Percentiles rank a stretch among this genome's conserved stretches.
Conservation (phyloP, 2,329 filamentous ascomycete genomes). For the Coniella vitis region DNA sequence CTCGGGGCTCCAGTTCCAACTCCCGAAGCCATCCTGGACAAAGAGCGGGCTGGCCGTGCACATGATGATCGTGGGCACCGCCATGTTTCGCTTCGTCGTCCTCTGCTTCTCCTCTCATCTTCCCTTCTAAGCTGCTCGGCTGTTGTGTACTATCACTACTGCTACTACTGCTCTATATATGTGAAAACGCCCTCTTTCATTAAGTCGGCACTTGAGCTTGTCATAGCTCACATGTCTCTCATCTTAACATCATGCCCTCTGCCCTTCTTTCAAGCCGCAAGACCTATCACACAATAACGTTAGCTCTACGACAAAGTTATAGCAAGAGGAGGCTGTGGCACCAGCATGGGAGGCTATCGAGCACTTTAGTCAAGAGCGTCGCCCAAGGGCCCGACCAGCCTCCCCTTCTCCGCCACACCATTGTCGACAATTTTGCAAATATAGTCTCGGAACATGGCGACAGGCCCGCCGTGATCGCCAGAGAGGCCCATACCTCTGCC, state of each 20-base stretch:
- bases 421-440: conserved; percentile 64
- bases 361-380: conserved; percentile 6
- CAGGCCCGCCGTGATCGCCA: conserved; percentile 49
- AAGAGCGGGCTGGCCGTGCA: too few species aligned
- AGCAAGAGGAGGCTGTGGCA: neutral
- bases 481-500: conserved; percentile 37
- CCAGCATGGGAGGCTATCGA: conserved; percentile 4
- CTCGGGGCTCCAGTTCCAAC: too few species aligned
- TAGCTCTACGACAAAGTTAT: neutral
- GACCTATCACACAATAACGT: neutral
- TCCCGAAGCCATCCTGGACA: too few species aligned
- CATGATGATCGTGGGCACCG: too few species aligned
- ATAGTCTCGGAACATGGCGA: conserved; percentile 61
- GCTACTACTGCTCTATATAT: too few species aligned
- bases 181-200: too few species aligned
- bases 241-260: neutral
- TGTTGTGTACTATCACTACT: too few species aligned
- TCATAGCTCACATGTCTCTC: too few species aligned
- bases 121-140: too few species aligned
- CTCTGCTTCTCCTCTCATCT: too few species aligned
- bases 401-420: conserved; percentile 58
- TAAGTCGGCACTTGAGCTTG: too few species aligned
- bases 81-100: too few species aligned
- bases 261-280: neutral
- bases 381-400: conserved; percentile 35